Percentiles rank a stretch among this genome's conserved stretches.
Evolutionary conservation across 352 stramenopile species (phyloP).

Genomic region (Phytophthora ramorum): DNA sequence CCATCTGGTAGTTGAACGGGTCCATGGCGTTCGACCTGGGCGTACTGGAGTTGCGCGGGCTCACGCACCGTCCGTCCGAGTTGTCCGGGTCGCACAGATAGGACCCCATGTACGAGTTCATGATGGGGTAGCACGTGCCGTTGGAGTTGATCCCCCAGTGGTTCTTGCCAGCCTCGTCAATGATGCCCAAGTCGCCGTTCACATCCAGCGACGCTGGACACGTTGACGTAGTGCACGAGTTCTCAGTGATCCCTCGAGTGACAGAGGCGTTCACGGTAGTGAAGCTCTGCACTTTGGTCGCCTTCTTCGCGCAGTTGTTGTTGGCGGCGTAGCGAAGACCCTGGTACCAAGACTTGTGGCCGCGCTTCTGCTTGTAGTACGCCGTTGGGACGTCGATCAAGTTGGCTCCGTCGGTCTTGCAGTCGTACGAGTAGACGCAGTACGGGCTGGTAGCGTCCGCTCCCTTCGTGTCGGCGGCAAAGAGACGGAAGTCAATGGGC

Average conservation of each 20-base stretch:
- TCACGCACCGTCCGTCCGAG: slow-evolving; percentile 32
- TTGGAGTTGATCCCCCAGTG: slow-evolving; percentile 68
- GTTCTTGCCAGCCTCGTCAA: slow-evolving; percentile 46
- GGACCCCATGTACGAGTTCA: slow-evolving; percentile 61
- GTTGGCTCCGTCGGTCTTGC: slow-evolving; percentile 59
- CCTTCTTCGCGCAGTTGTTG: slow-evolving; percentile 51
- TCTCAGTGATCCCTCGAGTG: slow-evolving; percentile 48
- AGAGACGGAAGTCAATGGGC: slow-evolving; percentile 64
- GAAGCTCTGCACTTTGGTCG: slow-evolving; percentile 47
- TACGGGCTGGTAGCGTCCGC: slow-evolving; percentile 30
- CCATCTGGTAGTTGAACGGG: slow-evolving; percentile 58
- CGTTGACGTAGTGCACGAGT: slow-evolving; percentile 44
- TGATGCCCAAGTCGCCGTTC: slow-evolving; percentile 48
- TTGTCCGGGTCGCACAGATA: slow-evolving; percentile 66
- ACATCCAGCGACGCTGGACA: slow-evolving; percentile 63
- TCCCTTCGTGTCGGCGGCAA: slow-evolving; percentile 44
- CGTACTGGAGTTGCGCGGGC: slow-evolving; percentile 51
- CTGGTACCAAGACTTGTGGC: slow-evolving; percentile 69
- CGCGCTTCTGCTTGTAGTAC: slow-evolving; percentile 48
- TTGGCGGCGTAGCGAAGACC: slow-evolving; percentile 70
- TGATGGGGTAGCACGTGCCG: slow-evolving; percentile 56
- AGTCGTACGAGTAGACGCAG: slow-evolving; percentile 60
- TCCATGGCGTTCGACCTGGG: slow-evolving; percentile 57
- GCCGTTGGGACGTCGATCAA: slow-evolving; percentile 49
- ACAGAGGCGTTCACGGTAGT: slow-evolving; percentile 50